Conservation (phyloP, 1,284 basidiomycete genomes). For the Lignosus rhinocerotis region DNA sequence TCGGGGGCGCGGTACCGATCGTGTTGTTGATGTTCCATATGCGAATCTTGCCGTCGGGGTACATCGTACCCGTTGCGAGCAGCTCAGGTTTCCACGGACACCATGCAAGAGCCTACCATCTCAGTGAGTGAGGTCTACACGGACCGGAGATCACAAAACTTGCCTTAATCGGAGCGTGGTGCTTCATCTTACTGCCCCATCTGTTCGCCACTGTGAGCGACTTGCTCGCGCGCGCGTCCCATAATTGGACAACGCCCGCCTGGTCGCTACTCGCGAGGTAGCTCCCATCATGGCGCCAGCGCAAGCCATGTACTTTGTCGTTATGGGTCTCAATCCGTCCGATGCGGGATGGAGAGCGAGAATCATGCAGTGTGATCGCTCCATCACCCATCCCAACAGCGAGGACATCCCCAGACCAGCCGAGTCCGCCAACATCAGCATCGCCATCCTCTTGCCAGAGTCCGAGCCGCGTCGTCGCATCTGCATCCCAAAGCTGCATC, state of each 20-base stretch:
- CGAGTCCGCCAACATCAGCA: conserved; percentile 42
- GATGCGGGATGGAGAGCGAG: conserved; percentile 33
- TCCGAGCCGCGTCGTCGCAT: conserved; percentile 28
- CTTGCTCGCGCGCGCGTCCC: conserved; percentile 44
- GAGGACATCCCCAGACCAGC: conserved; percentile 42
- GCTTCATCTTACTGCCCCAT: conserved; percentile 49
- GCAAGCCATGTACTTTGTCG: conserved; percentile 44
- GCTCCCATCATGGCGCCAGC: conserved; percentile 46
- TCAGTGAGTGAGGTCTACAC: background rate
- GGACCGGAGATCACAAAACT: background rate
- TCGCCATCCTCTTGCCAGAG: conserved; percentile 39
- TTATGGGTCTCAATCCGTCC: conserved; percentile 37
- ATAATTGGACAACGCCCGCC: conserved; percentile 43
- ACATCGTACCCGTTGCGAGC: conserved; percentile 69
- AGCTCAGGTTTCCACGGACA: conserved; percentile 73
- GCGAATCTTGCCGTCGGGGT: conserved; percentile 65
- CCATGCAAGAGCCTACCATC: conserved; percentile 65
- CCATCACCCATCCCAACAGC: conserved; percentile 43
- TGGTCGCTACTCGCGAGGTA: conserved; percentile 46
- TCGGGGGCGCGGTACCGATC: conserved; percentile 48
- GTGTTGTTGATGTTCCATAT: conserved; percentile 48
- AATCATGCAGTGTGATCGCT: conserved; percentile 40
- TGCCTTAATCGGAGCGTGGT: conserved; percentile 58
- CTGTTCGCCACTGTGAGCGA: conserved; percentile 34
- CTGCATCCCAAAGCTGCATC: conserved; percentile 44